phyloP scores from a whole-genome alignment of 176 grass and related monocot species.

The Melocanna baccifera region DNA sequence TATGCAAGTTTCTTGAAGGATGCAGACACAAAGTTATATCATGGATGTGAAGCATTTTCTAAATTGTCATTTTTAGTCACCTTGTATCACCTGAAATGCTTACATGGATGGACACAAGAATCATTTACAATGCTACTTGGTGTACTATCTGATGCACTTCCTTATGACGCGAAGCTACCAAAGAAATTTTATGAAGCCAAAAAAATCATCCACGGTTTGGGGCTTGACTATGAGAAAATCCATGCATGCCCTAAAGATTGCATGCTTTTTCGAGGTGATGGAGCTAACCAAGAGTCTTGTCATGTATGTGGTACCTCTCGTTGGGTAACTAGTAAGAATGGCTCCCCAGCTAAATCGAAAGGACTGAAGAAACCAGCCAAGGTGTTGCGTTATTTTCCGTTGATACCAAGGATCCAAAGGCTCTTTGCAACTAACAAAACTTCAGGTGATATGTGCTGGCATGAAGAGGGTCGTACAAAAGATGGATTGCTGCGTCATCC shows the following conservation, averaged over 20 bases:
- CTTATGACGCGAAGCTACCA: too few relatives aligned
- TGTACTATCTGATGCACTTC: too few relatives aligned
- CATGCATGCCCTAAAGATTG: constrained; percentile 36
- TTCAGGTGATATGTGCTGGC: constrained; percentile 5
- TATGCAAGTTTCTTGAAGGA: not conserved
- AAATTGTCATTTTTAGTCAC: too few relatives aligned
- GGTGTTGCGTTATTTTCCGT: constrained; percentile 31
- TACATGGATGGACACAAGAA: too few relatives aligned
- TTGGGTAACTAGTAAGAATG: not conserved
- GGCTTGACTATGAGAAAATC: not conserved
- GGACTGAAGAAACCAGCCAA: not conserved
- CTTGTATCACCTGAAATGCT: too few relatives aligned
- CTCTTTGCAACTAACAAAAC: constrained; percentile 8
- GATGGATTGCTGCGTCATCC: not conserved
- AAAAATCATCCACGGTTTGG: constrained; percentile 10
- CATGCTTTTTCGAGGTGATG: not conserved
- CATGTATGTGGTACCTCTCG: not conserved
- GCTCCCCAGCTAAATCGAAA: not conserved
- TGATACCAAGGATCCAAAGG: constrained; percentile 20
- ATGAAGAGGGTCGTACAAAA: constrained; percentile 5
- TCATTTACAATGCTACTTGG: too few relatives aligned
- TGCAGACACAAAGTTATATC: not conserved
- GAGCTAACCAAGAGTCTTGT: not conserved
- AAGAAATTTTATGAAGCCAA: not conserved
- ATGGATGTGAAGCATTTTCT: not conserved